Evolutionary conservation across 352 stramenopile species (phyloP).

Genomic region (Phytopythium kandeliae): DNA sequence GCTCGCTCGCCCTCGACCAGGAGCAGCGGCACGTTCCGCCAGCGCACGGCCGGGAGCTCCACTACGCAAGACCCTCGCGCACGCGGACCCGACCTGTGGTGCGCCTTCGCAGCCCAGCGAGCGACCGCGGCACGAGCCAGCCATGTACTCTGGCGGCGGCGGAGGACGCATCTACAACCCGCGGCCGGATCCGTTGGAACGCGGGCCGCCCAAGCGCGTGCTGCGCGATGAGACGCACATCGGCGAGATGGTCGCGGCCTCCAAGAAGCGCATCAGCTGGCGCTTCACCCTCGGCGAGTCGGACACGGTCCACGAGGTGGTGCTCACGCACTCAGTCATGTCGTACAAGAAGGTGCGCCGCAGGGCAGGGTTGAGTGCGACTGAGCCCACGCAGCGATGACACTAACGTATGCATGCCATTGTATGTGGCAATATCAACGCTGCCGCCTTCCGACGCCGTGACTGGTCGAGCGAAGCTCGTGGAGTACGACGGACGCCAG

Average conservation of each 20-base stretch:
- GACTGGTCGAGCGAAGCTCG: too few relatives aligned
- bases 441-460: too few relatives aligned
- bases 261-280: constrained; percentile 82
- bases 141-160: constrained; percentile 51
- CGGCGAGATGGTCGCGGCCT: constrained; percentile 69
- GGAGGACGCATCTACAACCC: constrained; percentile 66
- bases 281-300: constrained; percentile 75
- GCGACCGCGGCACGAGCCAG: not conserved
- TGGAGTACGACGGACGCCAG: constrained; percentile 75
- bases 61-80: too few relatives aligned
- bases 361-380: too few relatives aligned
- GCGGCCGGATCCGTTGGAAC: constrained; percentile 58
- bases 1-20: too few relatives aligned
- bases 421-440: too few relatives aligned
- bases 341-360: constrained; percentile 74
- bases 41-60: too few relatives aligned
- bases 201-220: constrained; percentile 63
- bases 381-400: too few relatives aligned
- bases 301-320: constrained; percentile 66
- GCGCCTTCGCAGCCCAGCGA: too few relatives aligned
- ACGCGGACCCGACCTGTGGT: too few relatives aligned
- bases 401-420: too few relatives aligned
- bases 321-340: constrained; percentile 80
- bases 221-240: constrained; percentile 72
- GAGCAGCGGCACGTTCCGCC: too few relatives aligned